Evolutionary conservation across 768 basidiomycete species (phyloP), one percentile per base, ranked within the genome.

Genomic region (Exsudoporus frostii): DNA sequence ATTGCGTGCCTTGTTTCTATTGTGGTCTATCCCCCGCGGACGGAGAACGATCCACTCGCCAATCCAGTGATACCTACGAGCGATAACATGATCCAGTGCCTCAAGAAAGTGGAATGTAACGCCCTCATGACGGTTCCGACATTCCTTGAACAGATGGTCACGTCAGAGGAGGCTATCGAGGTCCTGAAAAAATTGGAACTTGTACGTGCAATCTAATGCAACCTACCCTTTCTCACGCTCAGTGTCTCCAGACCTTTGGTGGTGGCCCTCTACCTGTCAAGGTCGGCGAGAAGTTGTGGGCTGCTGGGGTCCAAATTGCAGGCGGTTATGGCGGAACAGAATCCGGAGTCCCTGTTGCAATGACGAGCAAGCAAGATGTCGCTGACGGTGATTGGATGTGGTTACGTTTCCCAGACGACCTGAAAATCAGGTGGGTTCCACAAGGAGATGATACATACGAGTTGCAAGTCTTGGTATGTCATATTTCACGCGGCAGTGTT

Each of bases 271-370:
- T 78, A 6, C 67, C 71, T 14, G 56, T 69, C 48, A 63, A 60
- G 4, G 56, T 67, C 1, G 77, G 75, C 0, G 70, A 77, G 17
- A 43, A 45, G 15, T 37, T 77, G 20, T 58, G 59, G 5, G 54
- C 61, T 17, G 58, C 66, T n/a, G 75, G 75, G 0, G 71, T 77
- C 4, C 52, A 57, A 3, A 41, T 77, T 1, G 41, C 54, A 8
- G 62, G 60, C 5, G 53, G 70, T 20, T 79, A 74, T 47, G 78
- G 76, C 30, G 57, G 67, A 64, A 78, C 65, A 1, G 68, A 71
- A 45, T 59, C 55, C 11, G 63, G 66, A 4, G 17, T 40, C 22
- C 55, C 65, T 4, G 29, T 54, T 0, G 38, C 25, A 14, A 5
- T n/a, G 0, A 20, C 49, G 1, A 17, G 30, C 19, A 49, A 55